A percentile compares a stretch with the other conserved stretches of the same genome.
phyloP scores from a whole-genome alignment of 371 early-diverging fungal genomes.

The Gilbertella persicaria region DNA sequence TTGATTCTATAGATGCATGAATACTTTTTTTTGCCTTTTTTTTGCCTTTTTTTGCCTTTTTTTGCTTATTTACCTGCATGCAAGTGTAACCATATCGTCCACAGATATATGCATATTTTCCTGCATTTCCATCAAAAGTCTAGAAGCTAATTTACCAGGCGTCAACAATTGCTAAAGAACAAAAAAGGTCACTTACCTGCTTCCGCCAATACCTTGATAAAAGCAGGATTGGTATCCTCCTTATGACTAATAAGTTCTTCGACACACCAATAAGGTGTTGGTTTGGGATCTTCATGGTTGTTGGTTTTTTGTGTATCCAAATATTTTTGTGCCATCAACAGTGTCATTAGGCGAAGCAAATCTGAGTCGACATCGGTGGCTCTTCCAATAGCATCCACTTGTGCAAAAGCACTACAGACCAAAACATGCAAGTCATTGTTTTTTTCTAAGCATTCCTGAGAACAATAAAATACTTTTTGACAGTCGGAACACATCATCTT shows the following conservation, averaged over 20 bases:
- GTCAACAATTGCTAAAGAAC: not conserved
- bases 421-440: constrained; percentile 47
- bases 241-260: constrained; percentile 64
- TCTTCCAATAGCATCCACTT: constrained; percentile 48
- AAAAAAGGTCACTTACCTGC: constrained; percentile 50
- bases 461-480: constrained; percentile 62
- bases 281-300: constrained; percentile 1
- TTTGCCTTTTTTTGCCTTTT: too few relatives aligned
- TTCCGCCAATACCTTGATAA: constrained; percentile 49
- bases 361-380: constrained; percentile 59
- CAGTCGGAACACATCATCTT: constrained; percentile 55
- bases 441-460: constrained; percentile 49
- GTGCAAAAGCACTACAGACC: constrained; percentile 52
- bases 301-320: constrained; percentile 22
- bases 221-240: constrained; percentile 52
- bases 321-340: constrained; percentile 46
- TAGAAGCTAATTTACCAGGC: constrained; percentile 2
- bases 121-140: constrained; percentile 49
- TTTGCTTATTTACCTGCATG: constrained; percentile 52
- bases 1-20: constrained; percentile 43
- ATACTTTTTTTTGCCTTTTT: too few relatives aligned
- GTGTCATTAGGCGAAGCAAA: constrained; percentile 51
- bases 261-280: constrained; percentile 55
- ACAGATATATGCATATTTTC: constrained; percentile 43
- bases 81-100: constrained; percentile 57